A percentile compares a stretch with the other conserved stretches of the same genome.
These are phyloP conservation scores for Phaeosphaeriaceae sp. DNA, from an alignment of 2,329 filamentous ascomycete species.

Conservation along the genomic window DNA sequence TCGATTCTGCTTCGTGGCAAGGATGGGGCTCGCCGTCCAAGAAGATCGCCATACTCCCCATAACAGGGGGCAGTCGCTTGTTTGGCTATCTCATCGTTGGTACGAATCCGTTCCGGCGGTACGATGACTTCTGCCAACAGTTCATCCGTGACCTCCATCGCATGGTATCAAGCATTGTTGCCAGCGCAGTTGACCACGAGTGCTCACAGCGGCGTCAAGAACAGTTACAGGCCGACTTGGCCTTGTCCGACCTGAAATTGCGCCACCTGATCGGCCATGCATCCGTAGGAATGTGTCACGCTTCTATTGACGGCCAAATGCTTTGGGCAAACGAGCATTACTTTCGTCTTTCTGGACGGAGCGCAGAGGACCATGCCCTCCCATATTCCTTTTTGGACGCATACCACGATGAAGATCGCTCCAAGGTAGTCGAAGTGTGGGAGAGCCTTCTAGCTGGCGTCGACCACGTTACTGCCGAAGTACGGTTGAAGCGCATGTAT, in stretches of 20 bases:
- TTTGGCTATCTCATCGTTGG: constrained; percentile 44
- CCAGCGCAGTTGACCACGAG: constrained; percentile 28
- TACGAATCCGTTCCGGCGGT: constrained; percentile 44
- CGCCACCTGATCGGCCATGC: constrained; percentile 46
- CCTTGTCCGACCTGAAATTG: constrained; percentile 42
- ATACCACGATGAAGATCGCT: constrained; percentile 36
- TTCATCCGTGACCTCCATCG: constrained; percentile 41
- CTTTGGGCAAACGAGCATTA: constrained; percentile 47
- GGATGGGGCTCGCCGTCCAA: constrained; percentile 35
- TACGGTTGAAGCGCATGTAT: constrained; percentile 41
- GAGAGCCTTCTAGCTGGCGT: constrained; percentile 28
- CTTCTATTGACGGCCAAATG: constrained; percentile 37
- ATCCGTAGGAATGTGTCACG: constrained; percentile 44
- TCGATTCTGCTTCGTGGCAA: constrained; percentile 34
- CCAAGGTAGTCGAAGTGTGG: constrained; percentile 34
- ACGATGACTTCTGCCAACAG: constrained; percentile 40
- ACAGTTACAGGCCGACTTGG: constrained; percentile 42
- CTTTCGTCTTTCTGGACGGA: constrained; percentile 35
- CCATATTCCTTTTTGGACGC: constrained; percentile 33
- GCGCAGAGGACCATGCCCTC: constrained; percentile 20
- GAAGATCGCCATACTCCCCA: constrained; percentile 35
- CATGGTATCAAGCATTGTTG: constrained; percentile 41
- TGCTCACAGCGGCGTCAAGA: constrained; percentile 32
- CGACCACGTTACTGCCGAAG: constrained; percentile 34
- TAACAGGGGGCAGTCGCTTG: constrained; percentile 27